Percentiles rank a stretch among this genome's conserved stretches.
Conservation (phyloP, 345 rosid genomes). For the Passiflora organensis region DNA sequence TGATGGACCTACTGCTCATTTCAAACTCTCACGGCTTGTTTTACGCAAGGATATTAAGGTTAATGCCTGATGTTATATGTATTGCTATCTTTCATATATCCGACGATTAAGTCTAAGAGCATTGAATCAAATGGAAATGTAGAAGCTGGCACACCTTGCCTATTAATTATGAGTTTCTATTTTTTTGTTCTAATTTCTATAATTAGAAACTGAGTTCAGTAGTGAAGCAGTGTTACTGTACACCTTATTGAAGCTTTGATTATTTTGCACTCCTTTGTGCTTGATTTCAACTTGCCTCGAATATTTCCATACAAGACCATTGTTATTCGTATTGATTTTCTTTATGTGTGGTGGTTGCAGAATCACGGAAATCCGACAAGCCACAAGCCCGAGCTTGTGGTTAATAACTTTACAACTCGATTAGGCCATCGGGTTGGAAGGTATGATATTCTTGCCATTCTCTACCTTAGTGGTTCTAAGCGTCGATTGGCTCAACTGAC, state of each 20-base stretch:
- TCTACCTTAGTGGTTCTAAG: not conserved
- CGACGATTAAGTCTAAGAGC: not conserved
- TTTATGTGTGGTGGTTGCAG: constrained; percentile 26
- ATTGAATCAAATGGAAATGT: not conserved
- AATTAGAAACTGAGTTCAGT: too few relatives aligned
- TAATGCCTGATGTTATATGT: constrained; percentile 1
- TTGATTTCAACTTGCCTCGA: too few relatives aligned
- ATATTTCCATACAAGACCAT: too few relatives aligned
- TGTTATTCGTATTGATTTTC: too few relatives aligned
- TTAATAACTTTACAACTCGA: constrained; percentile 84
- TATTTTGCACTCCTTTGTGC: too few relatives aligned
- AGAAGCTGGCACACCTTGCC: not conserved
- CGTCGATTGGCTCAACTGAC: not conserved
- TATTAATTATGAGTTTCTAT: too few relatives aligned
- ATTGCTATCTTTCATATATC: not conserved
- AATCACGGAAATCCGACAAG: constrained; percentile 92
- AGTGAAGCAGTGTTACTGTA: too few relatives aligned
- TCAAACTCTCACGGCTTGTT: constrained; percentile 78
- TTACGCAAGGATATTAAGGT: constrained; percentile 92
- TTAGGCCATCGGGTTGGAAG: constrained; percentile 92
- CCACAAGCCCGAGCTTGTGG: constrained; percentile 80
- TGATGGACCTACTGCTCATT: constrained; percentile 92
- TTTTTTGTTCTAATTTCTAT: too few relatives aligned
- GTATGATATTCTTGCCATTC: constrained; percentile 29
- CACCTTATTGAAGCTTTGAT: too few relatives aligned